Conservation (phyloP, 495 filamentous ascomycete species). For the Sphaerosporella brunnea region DNA sequence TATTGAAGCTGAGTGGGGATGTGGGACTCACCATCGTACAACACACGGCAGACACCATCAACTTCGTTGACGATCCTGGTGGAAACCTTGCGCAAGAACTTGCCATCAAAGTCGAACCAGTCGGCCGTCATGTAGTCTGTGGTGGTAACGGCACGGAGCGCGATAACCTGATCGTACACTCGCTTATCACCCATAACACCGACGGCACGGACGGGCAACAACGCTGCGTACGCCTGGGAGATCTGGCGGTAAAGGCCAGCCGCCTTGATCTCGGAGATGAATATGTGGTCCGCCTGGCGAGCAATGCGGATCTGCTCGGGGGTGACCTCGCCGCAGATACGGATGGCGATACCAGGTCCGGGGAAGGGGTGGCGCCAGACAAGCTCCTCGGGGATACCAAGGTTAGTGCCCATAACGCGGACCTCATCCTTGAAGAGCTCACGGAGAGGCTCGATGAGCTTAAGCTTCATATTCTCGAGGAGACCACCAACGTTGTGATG, state of each 20-base stretch:
- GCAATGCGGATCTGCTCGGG: slow-evolving; percentile 61
- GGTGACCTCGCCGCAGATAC: slow-evolving; percentile 78
- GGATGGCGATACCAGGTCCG: slow-evolving; percentile 70
- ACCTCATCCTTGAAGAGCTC: slow-evolving; percentile 56
- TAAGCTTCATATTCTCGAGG: slow-evolving; percentile 34
- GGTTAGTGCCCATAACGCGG: slow-evolving; percentile 53
- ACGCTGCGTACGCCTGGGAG: slow-evolving; percentile 65
- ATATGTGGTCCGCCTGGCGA: slow-evolving; percentile 69
- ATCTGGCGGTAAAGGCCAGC: slow-evolving; percentile 74
- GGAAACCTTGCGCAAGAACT: slow-evolving; percentile 50
- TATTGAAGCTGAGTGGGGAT: too few species aligned
- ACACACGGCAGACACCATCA: slow-evolving; percentile 48
- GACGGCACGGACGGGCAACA: slow-evolving; percentile 54
- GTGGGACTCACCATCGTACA: slow-evolving; percentile 29
- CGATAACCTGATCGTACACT: slow-evolving; percentile 38
- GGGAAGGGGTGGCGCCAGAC: slow-evolving; percentile 77
- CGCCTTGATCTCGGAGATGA: slow-evolving; percentile 67
- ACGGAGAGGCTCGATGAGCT: slow-evolving; percentile 53
- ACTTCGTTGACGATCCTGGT: slow-evolving; percentile 74
- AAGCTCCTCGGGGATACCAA: slow-evolving; percentile 59
- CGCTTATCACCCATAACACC: slow-evolving; percentile 67
- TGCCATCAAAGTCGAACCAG: slow-evolving; percentile 45
- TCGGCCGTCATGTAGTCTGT: slow-evolving; percentile 75
- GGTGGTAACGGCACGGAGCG: slow-evolving; percentile 56
- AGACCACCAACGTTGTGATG: slow-evolving; percentile 57